Evolutionary conservation across 148 eudicot species (phyloP).

Genomic region (Dianthus caryophyllus): DNA sequence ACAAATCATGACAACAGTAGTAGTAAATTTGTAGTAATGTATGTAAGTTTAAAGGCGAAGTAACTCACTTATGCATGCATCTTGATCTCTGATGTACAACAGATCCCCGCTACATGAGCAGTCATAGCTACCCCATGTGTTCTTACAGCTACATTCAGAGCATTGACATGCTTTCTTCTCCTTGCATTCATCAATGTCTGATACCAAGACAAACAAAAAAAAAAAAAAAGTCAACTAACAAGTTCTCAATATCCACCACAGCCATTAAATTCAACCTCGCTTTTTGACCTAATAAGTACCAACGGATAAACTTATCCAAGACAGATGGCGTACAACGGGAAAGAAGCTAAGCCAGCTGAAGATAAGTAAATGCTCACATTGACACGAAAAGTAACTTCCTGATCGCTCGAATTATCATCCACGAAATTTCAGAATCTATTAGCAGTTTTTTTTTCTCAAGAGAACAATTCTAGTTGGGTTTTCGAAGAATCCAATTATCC

Average conservation of each 20-base stretch:
- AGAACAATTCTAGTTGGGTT: too few species aligned
- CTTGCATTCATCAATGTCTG: conserved; percentile 90
- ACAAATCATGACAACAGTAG: background rate
- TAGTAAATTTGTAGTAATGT: background rate
- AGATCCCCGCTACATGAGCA: conserved; percentile 75
- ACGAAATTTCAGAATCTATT: background rate
- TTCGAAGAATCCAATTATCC: too few species aligned
- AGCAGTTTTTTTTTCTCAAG: background rate
- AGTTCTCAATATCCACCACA: background rate
- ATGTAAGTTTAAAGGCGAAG: background rate
- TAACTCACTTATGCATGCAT: conserved; percentile 84
- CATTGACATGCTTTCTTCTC: conserved; percentile 88
- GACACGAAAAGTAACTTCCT: background rate
- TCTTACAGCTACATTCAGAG: conserved; percentile 85
- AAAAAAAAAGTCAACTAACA: conserved; percentile 1
- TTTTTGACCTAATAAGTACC: background rate
- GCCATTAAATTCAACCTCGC: background rate
- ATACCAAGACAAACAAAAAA: conserved; percentile 1
- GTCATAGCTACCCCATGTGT: conserved; percentile 96
- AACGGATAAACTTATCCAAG: too few species aligned
- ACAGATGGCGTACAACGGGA: background rate
- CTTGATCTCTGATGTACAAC: conserved; percentile 82
- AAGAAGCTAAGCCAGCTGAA: background rate
- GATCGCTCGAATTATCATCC: background rate
- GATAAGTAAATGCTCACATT: too few species aligned